Conservation (phyloP, 2,329 filamentous ascomycete species). For the Ilyonectria sp. region DNA sequence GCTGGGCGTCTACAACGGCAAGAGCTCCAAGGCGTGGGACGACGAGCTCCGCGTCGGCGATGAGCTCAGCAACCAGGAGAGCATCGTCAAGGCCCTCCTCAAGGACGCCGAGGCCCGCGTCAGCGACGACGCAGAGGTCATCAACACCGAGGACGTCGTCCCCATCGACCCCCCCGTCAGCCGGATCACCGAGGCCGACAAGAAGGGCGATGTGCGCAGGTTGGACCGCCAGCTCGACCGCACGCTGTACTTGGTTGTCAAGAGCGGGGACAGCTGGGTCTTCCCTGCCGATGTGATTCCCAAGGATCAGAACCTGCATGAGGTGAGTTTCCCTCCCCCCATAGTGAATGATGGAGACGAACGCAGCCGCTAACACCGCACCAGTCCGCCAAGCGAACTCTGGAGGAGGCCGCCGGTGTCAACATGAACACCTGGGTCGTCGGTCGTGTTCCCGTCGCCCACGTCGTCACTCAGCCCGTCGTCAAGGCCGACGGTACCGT, state of each 20-base stretch:
- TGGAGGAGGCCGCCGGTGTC: constrained; percentile 83
- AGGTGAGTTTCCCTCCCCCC: constrained; percentile 75
- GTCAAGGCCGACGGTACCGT: constrained; percentile 60
- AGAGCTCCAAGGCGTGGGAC: constrained; percentile 83
- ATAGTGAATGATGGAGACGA: not conserved
- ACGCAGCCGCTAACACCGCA: constrained; percentile 35
- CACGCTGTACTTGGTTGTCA: constrained; percentile 91
- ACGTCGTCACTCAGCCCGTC: constrained; percentile 74
- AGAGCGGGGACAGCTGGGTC: constrained; percentile 82
- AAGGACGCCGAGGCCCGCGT: constrained; percentile 80
- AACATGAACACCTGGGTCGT: constrained; percentile 99
- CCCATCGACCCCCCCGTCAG: constrained; percentile 79
- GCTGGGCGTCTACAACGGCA: constrained; percentile 86
- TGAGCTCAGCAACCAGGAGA: constrained; percentile 73
- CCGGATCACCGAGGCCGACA: constrained; percentile 84
- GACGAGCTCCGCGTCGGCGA: constrained; percentile 89
- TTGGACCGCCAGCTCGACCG: constrained; percentile 84
- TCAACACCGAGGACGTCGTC: constrained; percentile 72
- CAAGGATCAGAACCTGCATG: constrained; percentile 82
- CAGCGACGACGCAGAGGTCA: constrained; percentile 72
- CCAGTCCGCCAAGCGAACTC: constrained; percentile 85
- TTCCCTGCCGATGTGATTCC: constrained; percentile 83
- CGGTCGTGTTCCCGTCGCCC: constrained; percentile 89
- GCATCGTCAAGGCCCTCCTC: constrained; percentile 78
- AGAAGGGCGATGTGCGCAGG: constrained; percentile 80